Base-by-base conservation (phyloP, 495 filamentous ascomycete species). In the Neurospora sp. region DNA sequence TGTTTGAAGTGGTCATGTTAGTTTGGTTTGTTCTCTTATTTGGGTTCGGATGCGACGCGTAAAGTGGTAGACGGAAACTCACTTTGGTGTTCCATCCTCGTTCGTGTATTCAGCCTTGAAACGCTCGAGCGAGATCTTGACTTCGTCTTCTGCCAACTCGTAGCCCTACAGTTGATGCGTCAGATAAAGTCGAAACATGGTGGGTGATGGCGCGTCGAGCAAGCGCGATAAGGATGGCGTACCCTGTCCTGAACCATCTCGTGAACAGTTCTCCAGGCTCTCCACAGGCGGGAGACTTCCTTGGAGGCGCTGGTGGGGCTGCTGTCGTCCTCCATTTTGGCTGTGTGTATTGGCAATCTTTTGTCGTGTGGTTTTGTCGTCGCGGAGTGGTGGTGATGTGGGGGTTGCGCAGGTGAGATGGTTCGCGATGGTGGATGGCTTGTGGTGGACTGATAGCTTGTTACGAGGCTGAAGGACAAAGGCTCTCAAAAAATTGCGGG, bases 181-280 rank as follows among this genome's bases (percentile, higher is more conserved):
- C 53, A 65, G 53, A 65, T 27, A 5, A 27, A 27, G 48, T 27
- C 48, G 48, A 12, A 27, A 14, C 20, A 37, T 61, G 2, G 53
- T 61, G 20, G 22, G 22, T 20, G 53, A 12, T 46, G 44, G 39
- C 44, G 12, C 16, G n/a, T 37, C 18, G 35, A 12, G 20, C 14
- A 46, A 42, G 38, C 48, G 42, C 53, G 53, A 65, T 35, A 65
- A 65, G 53, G 53, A 76, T 39, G 22, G 76, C 88, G 70, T 85
- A 95, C 92, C 76, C 93, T 85, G 77, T 97, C 93, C 72, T 86
- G 85, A 39, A 93, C 90, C 93, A 97, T 94, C 85, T 96, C 92
- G 78, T 94, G 91, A 71, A 94, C 89, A 3, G 93, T 97, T 78
- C 88, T 85, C 91, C 92, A 95, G 77, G 91, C 92, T 82, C 93